Evolutionary conservation across 805 yeast genomes (phyloP).

Genomic region (Myxozyma melibiosi): DNA sequence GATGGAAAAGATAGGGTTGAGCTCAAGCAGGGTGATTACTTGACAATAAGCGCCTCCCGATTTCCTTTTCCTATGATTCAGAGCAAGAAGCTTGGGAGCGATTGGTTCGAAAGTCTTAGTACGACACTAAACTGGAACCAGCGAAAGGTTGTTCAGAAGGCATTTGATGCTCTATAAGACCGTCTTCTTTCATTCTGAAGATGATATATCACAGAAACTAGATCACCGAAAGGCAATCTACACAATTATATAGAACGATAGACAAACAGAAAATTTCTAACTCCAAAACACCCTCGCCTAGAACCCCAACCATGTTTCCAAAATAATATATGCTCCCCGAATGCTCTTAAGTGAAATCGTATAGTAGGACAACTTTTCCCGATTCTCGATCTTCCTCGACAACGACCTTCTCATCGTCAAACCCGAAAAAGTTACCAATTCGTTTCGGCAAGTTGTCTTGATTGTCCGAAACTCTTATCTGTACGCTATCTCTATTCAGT

Average conservation of each 20-base stretch:
- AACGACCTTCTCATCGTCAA: slow-evolving; percentile 31
- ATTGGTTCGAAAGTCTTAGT: slow-evolving; percentile 80
- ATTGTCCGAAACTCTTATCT: background rate
- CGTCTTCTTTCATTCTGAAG: background rate
- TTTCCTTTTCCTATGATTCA: slow-evolving; percentile 93
- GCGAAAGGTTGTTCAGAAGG: slow-evolving; percentile 72
- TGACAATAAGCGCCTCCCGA: slow-evolving; percentile 79
- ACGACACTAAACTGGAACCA: slow-evolving; percentile 91
- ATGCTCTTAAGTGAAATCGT: slow-evolving; percentile 19
- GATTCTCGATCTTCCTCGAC: slow-evolving; percentile 16
- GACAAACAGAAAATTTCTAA: background rate
- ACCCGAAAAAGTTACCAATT: slow-evolving; percentile 20
- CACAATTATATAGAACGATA: background rate
- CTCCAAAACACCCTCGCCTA: too few species aligned
- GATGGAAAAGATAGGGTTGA: slow-evolving; percentile 91
- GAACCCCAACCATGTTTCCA: too few species aligned
- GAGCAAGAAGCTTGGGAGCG: slow-evolving; percentile 59
- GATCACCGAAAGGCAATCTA: background rate
- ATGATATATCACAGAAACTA: background rate
- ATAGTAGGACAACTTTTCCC: slow-evolving; percentile 13
- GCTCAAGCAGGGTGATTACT: slow-evolving; percentile 77
- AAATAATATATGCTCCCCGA: background rate
- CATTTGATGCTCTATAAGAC: slow-evolving; percentile 2
- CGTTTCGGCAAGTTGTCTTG: background rate
- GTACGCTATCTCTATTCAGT: slow-evolving; percentile 9